A percentile compares a stretch with the other conserved stretches of the same genome.
phyloP scores from a whole-genome alignment of 2,329 filamentous ascomycete species.

The Exserohilum rostratum region DNA sequence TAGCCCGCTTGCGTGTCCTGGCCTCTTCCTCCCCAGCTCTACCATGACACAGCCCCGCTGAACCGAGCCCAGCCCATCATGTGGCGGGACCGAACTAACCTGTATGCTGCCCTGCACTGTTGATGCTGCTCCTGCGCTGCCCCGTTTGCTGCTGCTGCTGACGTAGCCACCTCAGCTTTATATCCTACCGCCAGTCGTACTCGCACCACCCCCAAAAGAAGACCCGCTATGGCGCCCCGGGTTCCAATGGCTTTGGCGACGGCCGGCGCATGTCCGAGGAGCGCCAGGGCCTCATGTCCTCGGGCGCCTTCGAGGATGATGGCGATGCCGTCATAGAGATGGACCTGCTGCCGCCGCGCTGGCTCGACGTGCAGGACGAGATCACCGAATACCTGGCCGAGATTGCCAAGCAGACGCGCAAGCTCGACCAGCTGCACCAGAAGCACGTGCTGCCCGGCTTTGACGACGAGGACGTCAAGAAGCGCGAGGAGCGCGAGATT shows the following conservation, averaged over 20 bases:
- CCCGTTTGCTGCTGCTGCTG: conserved; percentile 25
- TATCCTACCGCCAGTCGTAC: conserved; percentile 99
- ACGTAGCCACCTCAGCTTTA: conserved; percentile 71
- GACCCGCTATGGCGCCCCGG: conserved; percentile 64
- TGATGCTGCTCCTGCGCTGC: not conserved
- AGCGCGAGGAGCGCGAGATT: conserved; percentile 85
- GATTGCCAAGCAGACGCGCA: conserved; percentile 81
- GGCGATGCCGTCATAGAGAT: conserved; percentile 97
- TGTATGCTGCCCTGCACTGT: conserved; percentile 73
- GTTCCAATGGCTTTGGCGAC: conserved; percentile 61
- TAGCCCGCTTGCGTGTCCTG: conserved; percentile 4
- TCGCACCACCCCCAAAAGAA: conserved; percentile 91
- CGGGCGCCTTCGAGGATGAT: conserved; percentile 78
- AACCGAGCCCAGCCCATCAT: conserved; percentile 60
- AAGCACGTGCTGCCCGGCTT: conserved; percentile 97
- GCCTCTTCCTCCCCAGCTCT: not conserved
- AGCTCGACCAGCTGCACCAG: conserved; percentile 90
- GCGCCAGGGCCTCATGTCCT: conserved; percentile 82
- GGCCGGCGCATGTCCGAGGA: conserved; percentile 61
- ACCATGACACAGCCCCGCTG: conserved; percentile 41
- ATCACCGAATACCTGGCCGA: conserved; percentile 81
- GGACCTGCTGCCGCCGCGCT: conserved; percentile 92
- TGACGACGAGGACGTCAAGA: conserved; percentile 90
- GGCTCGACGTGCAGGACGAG: conserved; percentile 94
- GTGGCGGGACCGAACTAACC: conserved; percentile 99